Conservation (phyloP, 1,139 yeast genomes). For the Candida tetrigidarum region DNA sequence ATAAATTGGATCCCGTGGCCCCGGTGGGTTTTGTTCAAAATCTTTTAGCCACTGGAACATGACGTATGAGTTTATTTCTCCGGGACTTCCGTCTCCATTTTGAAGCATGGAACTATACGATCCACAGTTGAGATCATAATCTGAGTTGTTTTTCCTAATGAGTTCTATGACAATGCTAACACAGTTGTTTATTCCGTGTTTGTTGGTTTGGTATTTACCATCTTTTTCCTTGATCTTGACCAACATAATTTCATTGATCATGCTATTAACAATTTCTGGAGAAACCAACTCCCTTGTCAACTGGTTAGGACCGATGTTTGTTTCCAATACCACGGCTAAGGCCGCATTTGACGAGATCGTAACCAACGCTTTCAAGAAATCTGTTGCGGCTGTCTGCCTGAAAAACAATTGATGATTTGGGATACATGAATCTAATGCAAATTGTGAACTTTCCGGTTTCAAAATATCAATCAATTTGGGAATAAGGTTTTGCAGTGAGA, state of each 20-base stretch:
- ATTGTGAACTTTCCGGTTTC: constrained; percentile 47
- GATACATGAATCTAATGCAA: constrained; percentile 24
- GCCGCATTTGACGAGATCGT: constrained; percentile 82
- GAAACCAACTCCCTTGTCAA: constrained; percentile 51
- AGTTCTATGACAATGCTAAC: constrained; percentile 52
- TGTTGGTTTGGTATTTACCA: constrained; percentile 33
- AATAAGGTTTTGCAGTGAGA: constrained; percentile 54
- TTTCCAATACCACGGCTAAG: constrained; percentile 48
- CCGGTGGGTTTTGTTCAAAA: constrained; percentile 53
- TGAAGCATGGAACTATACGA: constrained; percentile 39
- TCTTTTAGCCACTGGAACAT: constrained; percentile 54
- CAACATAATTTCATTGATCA: constrained; percentile 49
- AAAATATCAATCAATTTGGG: constrained; percentile 55
- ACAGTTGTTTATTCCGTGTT: constrained; percentile 51
- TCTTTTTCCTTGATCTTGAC: constrained; percentile 19
- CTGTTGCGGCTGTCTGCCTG: constrained; percentile 93
- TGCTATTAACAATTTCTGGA: constrained; percentile 34
- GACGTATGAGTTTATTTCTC: constrained; percentile 45
- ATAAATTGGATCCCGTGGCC: constrained; percentile 49
- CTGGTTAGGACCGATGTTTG: constrained; percentile 53
- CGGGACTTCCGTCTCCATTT: constrained; percentile 34
- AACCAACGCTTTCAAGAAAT: constrained; percentile 89
- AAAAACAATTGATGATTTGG: constrained; percentile 50
- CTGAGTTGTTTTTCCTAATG: constrained; percentile 51
- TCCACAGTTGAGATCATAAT: constrained; percentile 52